Evolutionary conservation across 805 yeast genomes (phyloP), one percentile per base, ranked within the genome.

Genomic region (Hanseniaspora vineae): DNA sequence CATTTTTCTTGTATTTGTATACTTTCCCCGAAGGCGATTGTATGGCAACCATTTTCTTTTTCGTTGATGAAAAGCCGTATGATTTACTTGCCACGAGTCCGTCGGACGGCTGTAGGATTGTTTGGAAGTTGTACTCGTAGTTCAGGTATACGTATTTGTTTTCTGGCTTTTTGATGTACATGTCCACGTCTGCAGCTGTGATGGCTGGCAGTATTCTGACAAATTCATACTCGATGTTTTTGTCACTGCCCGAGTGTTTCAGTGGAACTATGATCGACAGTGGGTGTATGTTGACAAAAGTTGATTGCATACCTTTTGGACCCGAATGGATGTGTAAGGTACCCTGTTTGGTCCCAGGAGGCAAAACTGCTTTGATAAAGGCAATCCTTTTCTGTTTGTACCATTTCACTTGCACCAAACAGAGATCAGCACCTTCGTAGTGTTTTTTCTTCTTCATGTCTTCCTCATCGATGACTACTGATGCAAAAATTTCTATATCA

Each of bases 121-220:
- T 63, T 49, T 71, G 75, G 59, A 90, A 89, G 45, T 69, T 73
- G 57, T 85, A 85, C 6, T 77, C 72, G 49, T 76, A 77, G 18
- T 77, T 77, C 17, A 65, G 66, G 9, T 72, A 65, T 44, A 92
- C 64, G 49, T 74, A 70, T 54, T 73, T 75, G 51, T 81, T 76
- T 61, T 90, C 97, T 1, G 98, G 98, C 53, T 83, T 86, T 47
- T 77, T 72, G 49, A 92, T 75, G 62, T 90, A 92, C 44, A 87
- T 62, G 60, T 90, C 98, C 51, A 80, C 77, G 42, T 72, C 71
- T 57, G 76, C 78, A 31, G 81, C 74, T 50, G 75, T 79, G 15
- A 83, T 80, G 0, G 90, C 78, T 1, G 92, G 87, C 54, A 75
- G 80, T 46, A 86, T 67, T 17, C 78, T 77, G 15, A 84, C 85